Percentiles rank a stretch among this genome's conserved stretches.
Evolutionary conservation across 2,329 filamentous ascomycete genomes (phyloP).

Genomic region (Ceratocystiopsis minuta): DNA sequence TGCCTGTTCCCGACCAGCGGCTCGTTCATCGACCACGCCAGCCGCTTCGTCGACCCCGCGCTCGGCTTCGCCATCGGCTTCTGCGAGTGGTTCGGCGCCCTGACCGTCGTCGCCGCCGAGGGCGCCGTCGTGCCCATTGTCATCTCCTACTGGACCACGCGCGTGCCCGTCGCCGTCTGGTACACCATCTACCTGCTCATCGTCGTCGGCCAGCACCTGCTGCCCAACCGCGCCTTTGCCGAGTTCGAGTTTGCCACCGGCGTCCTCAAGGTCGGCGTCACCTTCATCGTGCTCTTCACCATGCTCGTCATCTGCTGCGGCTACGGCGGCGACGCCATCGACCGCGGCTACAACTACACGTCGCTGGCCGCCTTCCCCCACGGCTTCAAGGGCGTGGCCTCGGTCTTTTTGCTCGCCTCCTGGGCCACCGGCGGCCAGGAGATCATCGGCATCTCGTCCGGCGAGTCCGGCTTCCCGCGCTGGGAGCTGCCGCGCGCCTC

Average conservation of each 20-base stretch:
- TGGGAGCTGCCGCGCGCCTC: conserved; percentile 72
- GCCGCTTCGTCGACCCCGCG: conserved; percentile 77
- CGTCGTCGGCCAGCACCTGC: conserved; percentile 59
- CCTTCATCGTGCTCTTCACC: conserved; percentile 77
- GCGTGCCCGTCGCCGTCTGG: conserved; percentile 35
- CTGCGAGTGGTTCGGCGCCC: conserved; percentile 75
- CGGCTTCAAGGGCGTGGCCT: conserved; percentile 65
- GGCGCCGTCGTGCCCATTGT: conserved; percentile 76
- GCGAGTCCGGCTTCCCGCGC: conserved; percentile 60
- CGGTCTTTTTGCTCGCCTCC: conserved; percentile 58
- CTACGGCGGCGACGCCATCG: conserved; percentile 57
- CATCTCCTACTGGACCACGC: conserved; percentile 58
- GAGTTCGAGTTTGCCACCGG: conserved; percentile 82
- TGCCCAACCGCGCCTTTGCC: conserved; percentile 79
- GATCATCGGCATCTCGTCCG: conserved; percentile 57
- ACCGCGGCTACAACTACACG: conserved; percentile 62
- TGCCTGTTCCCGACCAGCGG: conserved; percentile 82
- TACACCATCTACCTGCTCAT: conserved; percentile 77
- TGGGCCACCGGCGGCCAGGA: conserved; percentile 64
- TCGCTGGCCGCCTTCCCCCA: conserved; percentile 70
- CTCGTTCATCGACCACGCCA: conserved; percentile 83
- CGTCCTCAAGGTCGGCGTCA: conserved; percentile 67
- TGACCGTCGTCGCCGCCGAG: conserved; percentile 66
- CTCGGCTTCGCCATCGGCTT: conserved; percentile 84
- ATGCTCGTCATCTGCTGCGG: conserved; percentile 76